Conservation (phyloP, 768 basidiomycete species). For the Gloeopeniophorella convolvens region DNA sequence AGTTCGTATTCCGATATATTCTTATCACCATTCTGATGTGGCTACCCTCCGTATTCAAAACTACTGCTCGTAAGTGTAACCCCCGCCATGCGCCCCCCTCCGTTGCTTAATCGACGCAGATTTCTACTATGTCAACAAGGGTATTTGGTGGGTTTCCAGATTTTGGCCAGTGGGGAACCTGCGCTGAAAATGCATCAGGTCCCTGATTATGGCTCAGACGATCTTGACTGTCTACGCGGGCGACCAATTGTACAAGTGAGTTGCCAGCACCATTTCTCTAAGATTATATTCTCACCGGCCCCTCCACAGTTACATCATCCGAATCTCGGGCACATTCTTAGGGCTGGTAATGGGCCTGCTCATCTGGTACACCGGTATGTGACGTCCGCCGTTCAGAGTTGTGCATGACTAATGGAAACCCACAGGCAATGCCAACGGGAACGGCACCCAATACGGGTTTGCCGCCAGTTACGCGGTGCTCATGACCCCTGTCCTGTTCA, state of each 20-base stretch:
- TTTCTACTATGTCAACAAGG: slow-evolving; percentile 39
- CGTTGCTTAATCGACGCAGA: slow-evolving; percentile 23
- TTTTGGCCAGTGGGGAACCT: neutral
- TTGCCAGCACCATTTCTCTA: neutral
- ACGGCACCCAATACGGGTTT: slow-evolving; percentile 48
- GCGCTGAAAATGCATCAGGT: slow-evolving; percentile 28
- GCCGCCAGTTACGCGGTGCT: slow-evolving; percentile 43
- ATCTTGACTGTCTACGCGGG: slow-evolving; percentile 49
- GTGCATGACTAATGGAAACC: neutral
- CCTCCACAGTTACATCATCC: slow-evolving; percentile 34
- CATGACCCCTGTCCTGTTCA: slow-evolving; percentile 41
- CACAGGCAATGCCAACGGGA: slow-evolving; percentile 37
- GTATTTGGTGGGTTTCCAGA: slow-evolving; percentile 34
- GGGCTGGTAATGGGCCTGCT: slow-evolving; percentile 44
- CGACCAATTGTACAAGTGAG: slow-evolving; percentile 49
- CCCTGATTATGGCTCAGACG: slow-evolving; percentile 56
- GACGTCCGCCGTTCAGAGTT: neutral
- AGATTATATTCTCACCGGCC: neutral
- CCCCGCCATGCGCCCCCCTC: neutral
- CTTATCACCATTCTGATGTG: slow-evolving; percentile 45
- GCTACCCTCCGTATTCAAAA: slow-evolving; percentile 41
- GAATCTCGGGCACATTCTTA: slow-evolving; percentile 39
- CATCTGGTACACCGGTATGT: slow-evolving; percentile 43
- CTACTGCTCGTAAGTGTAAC: slow-evolving; percentile 36
- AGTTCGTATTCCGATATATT: slow-evolving; percentile 48